Conservation (phyloP, 1,284 basidiomycete species). For the Sporisorium reilianum region DNA sequence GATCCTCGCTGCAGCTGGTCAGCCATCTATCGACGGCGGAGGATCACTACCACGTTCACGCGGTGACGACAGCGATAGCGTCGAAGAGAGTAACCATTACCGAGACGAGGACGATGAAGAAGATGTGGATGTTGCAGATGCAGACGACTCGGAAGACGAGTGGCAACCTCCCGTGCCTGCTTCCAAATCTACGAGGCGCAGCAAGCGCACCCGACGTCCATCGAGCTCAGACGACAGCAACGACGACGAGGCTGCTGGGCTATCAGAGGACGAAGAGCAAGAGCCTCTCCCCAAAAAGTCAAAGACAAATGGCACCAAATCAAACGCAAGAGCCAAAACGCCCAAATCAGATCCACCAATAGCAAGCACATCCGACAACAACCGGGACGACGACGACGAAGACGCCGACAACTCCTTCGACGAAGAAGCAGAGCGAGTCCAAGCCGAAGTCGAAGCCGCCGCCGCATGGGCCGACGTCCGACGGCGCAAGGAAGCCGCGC, state of each 20-base stretch:
- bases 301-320: slow-evolving; percentile 11
- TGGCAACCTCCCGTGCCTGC: slow-evolving; percentile 42
- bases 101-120: neutral
- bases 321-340: slow-evolving; percentile 17
- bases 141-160: slow-evolving; percentile 43
- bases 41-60: neutral
- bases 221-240: slow-evolving; percentile 28
- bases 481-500: slow-evolving; percentile 29
- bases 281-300: slow-evolving; percentile 14
- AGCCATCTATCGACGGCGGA: neutral
- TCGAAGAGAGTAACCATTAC: too few relatives aligned
- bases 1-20: slow-evolving; percentile 23
- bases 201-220: slow-evolving; percentile 16
- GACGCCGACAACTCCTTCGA: slow-evolving; percentile 27
- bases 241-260: neutral
- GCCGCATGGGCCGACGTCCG: slow-evolving; percentile 43
- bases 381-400: slow-evolving; percentile 12
- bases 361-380: slow-evolving; percentile 1
- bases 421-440: slow-evolving; percentile 39
- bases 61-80: neutral
- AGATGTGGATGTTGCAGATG: slow-evolving; percentile 1
- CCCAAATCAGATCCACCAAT: slow-evolving; percentile 6
- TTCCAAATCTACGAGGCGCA: slow-evolving; percentile 5
- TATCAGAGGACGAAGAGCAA: neutral
- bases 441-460: slow-evolving; percentile 41